Evolutionary conservation across 2,329 filamentous ascomycete genomes (phyloP), one percentile per base, ranked within the genome.

Genomic region (Zymoseptoria ardabiliae): DNA sequence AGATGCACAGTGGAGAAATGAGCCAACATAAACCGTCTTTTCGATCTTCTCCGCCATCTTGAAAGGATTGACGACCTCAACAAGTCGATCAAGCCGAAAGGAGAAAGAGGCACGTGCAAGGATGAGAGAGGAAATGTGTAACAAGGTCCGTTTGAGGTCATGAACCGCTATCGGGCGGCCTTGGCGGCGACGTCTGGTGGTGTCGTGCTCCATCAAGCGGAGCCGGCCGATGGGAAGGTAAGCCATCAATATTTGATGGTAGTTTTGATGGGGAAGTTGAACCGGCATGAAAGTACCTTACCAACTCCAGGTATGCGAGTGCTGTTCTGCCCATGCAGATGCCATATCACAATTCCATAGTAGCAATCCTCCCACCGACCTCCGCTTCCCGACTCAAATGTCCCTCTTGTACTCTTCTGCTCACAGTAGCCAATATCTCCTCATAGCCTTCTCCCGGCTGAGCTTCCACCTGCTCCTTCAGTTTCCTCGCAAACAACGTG

Each of bases 1-100:
- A 21, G 70, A 78, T 67, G 70, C 77, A 69, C 71, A 82, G 69
- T 88, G 82, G 11, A 87, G 80, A 67, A 88, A 88, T 0, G 82
- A 79, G 11, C 86, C 86, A 20, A 79, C 63, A 67, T 85, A 89
- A 52, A 88, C 64, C 4, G 71, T 72, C 58, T 69, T 72, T 21
- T 68, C 61, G 8, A 45, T 7, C 17, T 45, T 7, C 7, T 45
- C 35, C 13, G 35, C 35, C 35, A 45, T 45, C n/a, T n/a, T 45
- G 0, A n/a, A 45, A 17, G 6, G 11, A 17, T 17, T 7, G 6
- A n/a, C 35, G 4, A 45, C 11, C 35, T 13, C 11, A 7, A 13
- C 11, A 45, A 17, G 17, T 13, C 3, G 7, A 3, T 17, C 13
- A n/a, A 4, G 11, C n/a, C 13, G 35, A 7, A 45, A 45, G 17